A percentile compares a stretch with the other conserved stretches of the same genome.
phyloP scores from a whole-genome alignment of 2,329 filamentous ascomycete species.

The Neonectria neomacrospora region DNA sequence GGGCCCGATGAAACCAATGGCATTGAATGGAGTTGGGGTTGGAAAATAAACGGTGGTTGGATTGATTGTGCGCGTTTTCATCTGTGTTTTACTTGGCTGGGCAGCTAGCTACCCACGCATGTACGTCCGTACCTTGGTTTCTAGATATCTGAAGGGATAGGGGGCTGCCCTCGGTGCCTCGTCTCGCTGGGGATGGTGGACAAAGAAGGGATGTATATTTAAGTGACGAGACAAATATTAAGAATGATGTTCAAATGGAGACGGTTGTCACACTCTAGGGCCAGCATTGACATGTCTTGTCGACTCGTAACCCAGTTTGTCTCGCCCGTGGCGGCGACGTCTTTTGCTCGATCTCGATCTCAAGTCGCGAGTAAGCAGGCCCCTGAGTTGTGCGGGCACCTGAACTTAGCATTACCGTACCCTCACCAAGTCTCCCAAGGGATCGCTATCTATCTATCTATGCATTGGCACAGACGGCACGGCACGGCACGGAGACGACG shows the following conservation, averaged over 20 bases:
- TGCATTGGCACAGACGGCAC: not conserved
- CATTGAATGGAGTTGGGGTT: slow-evolving; percentile 44
- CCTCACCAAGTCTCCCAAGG: not conserved
- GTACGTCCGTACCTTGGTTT: slow-evolving; percentile 14
- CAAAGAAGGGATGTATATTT: slow-evolving; percentile 25
- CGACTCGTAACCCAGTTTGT: not conserved
- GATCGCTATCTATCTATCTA: not conserved
- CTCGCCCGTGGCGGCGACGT: not conserved
- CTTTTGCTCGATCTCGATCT: not conserved
- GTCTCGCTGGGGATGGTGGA: slow-evolving; percentile 6
- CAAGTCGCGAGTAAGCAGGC: not conserved
- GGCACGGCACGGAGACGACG: not conserved
- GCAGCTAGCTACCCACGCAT: slow-evolving; percentile 34
- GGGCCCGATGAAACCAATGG: slow-evolving; percentile 59
- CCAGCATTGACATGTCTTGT: not conserved
- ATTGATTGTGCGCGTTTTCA: slow-evolving; percentile 28
- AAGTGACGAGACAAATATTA: slow-evolving; percentile 22
- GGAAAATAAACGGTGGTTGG: slow-evolving; percentile 41
- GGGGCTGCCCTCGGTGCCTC: slow-evolving; percentile 9
- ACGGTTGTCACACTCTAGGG: not conserved
- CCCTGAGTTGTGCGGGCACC: not conserved
- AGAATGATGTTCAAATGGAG: slow-evolving; percentile 7
- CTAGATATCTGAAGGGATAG: not conserved
- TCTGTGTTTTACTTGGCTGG: slow-evolving; percentile 29
- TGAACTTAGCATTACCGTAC: not conserved